Conservation (phyloP, 306 rosid genomes). For the Cucurbita moschata region DNA sequence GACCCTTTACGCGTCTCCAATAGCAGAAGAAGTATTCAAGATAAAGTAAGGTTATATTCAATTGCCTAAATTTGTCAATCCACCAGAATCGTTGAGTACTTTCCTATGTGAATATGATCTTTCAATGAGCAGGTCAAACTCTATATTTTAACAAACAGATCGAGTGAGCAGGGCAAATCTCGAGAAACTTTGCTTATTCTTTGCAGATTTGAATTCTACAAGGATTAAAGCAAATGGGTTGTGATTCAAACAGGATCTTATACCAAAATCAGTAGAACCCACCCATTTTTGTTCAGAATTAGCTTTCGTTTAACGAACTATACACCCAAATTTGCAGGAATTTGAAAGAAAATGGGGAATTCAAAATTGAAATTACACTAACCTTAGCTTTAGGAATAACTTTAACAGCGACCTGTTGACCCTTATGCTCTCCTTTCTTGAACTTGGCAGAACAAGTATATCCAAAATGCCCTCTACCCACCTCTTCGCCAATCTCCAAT, state of each 20-base stretch:
- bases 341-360: not conserved
- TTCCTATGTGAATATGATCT: not conserved
- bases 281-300: not conserved
- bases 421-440: slow-evolving; percentile 89
- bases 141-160: not conserved
- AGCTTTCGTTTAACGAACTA: not conserved
- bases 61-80: not conserved
- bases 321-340: not conserved
- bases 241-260: not conserved
- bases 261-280: not conserved
- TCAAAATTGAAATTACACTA: slow-evolving; percentile 10
- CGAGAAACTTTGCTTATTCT: not conserved
- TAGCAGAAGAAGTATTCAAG: not conserved
- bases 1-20: not conserved
- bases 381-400: slow-evolving; percentile 94
- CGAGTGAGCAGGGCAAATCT: not conserved
- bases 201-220: not conserved
- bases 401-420: slow-evolving; percentile 85
- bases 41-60: not conserved
- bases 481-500: slow-evolving; percentile 83
- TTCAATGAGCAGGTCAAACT: not conserved
- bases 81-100: not conserved
- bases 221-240: not conserved
- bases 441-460: slow-evolving; percentile 91
- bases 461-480: slow-evolving; percentile 99